Evolutionary conservation across 164 flowering plant genomes (phyloP), one percentile per base, ranked within the genome.

Genomic region (Protea cynaroides): DNA sequence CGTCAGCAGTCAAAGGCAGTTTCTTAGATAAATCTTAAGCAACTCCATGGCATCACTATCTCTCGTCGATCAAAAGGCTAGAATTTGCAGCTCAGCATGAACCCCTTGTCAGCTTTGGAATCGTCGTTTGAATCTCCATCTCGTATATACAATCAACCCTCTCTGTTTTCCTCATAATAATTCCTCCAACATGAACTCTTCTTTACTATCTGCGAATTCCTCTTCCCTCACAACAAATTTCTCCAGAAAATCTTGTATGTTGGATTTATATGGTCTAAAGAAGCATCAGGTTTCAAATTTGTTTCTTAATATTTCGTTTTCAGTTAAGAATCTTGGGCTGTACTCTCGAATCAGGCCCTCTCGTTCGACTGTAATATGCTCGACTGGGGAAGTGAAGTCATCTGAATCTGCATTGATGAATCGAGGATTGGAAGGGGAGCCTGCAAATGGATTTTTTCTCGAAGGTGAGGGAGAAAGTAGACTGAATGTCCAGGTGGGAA

Each of bases 401-500:
- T 22, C 57, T 10, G 53, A 21, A n/a, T 21, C 36, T 1, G 53
- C 24, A 23, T 29, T 63, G 29, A 56, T 34, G 37, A 62, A 24
- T 24, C 22, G 19, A 18, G 63, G 25, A 13, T 50, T 50, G 37
- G 65, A 49, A 50, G 43, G 25, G 14, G 57, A 38, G 49, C 25
- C 21, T 38, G 57, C 51, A 23, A 37, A n/a, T 56, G 52, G 6
- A 12, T 1, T 56, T 47, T 50, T 37, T 56, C 43, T 59, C 13
- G 55, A 56, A 46, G 67, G 47, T 29, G 67, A 47, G 25, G 64
- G 8, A 34, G 61, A 56, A 14, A 55, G 58, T 50, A 64, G 47
- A 24, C 72, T 75, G 66, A 78, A 63, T 34, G 75, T 79, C 17
- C 74, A 76, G 67, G 80, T 86, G 22, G 82, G 82, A 34, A 74